Evolutionary conservation across 73 alveolate genomes (phyloP), one percentile per base, ranked within the genome.

Genomic region (Effrenium voratum): DNA sequence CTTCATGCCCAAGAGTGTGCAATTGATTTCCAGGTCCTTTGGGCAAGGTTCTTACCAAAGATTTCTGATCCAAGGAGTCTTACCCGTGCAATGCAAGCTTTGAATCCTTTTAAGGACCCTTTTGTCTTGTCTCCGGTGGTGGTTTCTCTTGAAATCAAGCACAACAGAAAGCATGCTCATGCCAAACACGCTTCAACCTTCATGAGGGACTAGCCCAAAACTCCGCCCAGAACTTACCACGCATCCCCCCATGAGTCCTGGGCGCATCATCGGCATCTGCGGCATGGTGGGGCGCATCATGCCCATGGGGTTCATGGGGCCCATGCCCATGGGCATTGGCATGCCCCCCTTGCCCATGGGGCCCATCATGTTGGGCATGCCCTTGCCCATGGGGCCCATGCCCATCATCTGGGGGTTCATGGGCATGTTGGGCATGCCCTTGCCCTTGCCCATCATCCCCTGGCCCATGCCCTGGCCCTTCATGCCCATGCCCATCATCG

Each of bases 341-440:
- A 44, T 77, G 22, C 88, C 88, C 10, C 88, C 88, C 40, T 77
- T 77, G 60, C 92, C 92, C 72, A 76, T 81, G 52, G 68, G 44
- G 15, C 92, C 72, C 63, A 12, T 82, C 92, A 82, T 82, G 92
- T 82, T 82, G 52, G 97, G 88, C 97, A 90, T 90, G 72, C 97
- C 97, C 87, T 90, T 90, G 97, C 98, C 98, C 98, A 75, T 92
- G 80, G 79, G 92, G 28, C 98, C 98, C 98, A 92, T 92, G 60
- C 98, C 98, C 98, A 92, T 92, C 98, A 92, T 92, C 91, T 92
- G 98, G 26, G 98, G 98, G 98, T 72, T 72, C 98, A 92, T 92
- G 10, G 98, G 98, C 90, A 72, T 76, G 91, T 75, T 72, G 66
- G 98, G 98, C 91, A 90, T 90, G 40, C 97, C 95, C 82, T 72